Evolutionary conservation across 257 asterid species (phyloP), one percentile per base, ranked within the genome.

Genomic region (Verbascum thapsus): DNA sequence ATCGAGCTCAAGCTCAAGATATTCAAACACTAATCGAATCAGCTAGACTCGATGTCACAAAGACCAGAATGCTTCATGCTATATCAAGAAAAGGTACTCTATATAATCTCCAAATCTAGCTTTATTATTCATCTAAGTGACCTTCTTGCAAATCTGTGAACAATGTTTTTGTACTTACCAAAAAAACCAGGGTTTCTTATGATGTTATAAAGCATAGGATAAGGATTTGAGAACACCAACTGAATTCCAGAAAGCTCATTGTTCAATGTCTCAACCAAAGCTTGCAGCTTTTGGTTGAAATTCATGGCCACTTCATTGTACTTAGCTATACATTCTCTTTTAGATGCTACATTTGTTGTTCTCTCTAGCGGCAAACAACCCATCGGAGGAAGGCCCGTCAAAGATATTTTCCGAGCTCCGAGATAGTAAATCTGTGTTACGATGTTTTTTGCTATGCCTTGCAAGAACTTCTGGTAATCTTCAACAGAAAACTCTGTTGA

Each of bases 311-410:
- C 85, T 0, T 63, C 12, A 39, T 89, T 86, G 82, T 84, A 84
- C 23, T 57, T 60, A 12, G 79, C 76, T 61, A 72, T 69, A 60
- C 96, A 86, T 2, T 13, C 57, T 50, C 88, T 76, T 40, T 80
- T 79, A 10, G 51, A 64, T 32, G 54, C 56, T 23, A 75, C 0
- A 54, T 85, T 84, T 53, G 68, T 40, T 5, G 85, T 70, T 80
- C 97, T 85, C 74, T 83, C 91, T 23, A 87, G 67, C 12, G 96
- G 97, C 72, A 90, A 71, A 58, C 97, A 87, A 0, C 97, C 97
- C 77, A 90, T 87, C 1, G 97, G 97, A 47, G 91, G 79, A 58
- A 90, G 86, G 20, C 91, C 97, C 1, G 83, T 73, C 12, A 85
- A 66, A 5, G 96, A 83, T 58, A 90, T 83, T 30, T 87, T 87